Evolutionary conservation across 2,329 filamentous ascomycete species (phyloP).

Genomic region (Arthrobotrys musiformis): DNA sequence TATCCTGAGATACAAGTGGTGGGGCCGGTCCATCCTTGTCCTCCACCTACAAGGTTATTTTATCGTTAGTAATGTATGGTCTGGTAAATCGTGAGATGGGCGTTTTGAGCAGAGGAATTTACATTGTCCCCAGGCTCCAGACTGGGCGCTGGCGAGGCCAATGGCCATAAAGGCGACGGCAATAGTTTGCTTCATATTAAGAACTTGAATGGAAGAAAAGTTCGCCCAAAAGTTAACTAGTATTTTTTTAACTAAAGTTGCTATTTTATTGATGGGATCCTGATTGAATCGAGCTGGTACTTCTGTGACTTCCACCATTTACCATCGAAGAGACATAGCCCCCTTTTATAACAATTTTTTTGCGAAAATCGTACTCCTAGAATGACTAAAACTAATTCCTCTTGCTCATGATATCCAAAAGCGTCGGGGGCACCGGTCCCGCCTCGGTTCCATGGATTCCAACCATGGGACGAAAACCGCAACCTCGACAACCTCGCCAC

Average conservation of each 20-base stretch:
- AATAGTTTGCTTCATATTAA: conserved; percentile 44
- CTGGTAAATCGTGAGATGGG: too few species aligned
- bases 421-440: not conserved
- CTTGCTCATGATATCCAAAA: too few species aligned
- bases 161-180: conserved; percentile 57
- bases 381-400: too few species aligned
- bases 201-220: too few species aligned
- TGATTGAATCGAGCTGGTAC: too few species aligned
- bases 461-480: not conserved
- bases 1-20: conserved; percentile 64
- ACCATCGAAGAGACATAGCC: too few species aligned
- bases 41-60: conserved; percentile 28
- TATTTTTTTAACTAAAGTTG: too few species aligned
- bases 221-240: too few species aligned
- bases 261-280: too few species aligned
- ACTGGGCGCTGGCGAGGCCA: conserved; percentile 61
- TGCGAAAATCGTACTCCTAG: not conserved
- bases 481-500: not conserved
- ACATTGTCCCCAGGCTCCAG: conserved; percentile 63
- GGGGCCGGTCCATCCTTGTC: conserved; percentile 61
- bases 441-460: conserved; percentile 12
- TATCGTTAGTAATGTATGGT: too few species aligned
- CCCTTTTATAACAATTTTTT: not conserved
- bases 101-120: too few species aligned
- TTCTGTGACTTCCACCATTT: too few species aligned